Evolutionary conservation across 2,329 filamentous ascomycete genomes (phyloP).

Genomic region (Scedosporium boydii): DNA sequence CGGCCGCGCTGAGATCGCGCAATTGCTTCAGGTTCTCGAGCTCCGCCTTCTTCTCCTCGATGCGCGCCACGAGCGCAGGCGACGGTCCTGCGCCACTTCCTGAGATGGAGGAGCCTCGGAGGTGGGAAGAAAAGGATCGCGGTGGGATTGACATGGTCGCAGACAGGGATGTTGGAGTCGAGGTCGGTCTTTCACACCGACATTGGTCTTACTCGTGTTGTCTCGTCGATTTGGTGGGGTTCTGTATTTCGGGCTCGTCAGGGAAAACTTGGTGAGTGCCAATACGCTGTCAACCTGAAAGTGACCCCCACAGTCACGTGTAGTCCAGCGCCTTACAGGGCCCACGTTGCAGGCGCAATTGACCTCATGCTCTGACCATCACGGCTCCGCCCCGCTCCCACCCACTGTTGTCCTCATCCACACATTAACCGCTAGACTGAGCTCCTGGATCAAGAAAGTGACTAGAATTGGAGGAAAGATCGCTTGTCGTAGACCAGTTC

Average conservation of each 20-base stretch:
- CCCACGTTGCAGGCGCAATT: background rate
- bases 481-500: background rate
- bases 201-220: background rate
- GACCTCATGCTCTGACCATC: background rate
- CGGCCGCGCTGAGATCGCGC: constrained; percentile 66
- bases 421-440: background rate
- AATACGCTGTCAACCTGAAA: background rate
- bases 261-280: background rate
- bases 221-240: background rate
- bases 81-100: constrained; percentile 47
- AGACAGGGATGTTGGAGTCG: constrained; percentile 5
- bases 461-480: too few relatives aligned
- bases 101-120: constrained; percentile 50
- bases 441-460: too few relatives aligned
- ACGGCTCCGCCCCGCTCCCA: background rate
- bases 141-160: constrained; percentile 45
- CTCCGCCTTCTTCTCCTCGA: constrained; percentile 79
- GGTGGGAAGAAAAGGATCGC: constrained; percentile 52
- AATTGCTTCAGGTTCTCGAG: constrained; percentile 70
- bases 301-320: background rate
- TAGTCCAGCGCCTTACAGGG: background rate
- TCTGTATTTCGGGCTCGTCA: background rate
- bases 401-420: background rate
- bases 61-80: constrained; percentile 61
- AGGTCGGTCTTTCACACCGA: background rate